phyloP scores from a whole-genome alignment of 148 eudicot species.

The Rhododendron mucronatum region DNA sequence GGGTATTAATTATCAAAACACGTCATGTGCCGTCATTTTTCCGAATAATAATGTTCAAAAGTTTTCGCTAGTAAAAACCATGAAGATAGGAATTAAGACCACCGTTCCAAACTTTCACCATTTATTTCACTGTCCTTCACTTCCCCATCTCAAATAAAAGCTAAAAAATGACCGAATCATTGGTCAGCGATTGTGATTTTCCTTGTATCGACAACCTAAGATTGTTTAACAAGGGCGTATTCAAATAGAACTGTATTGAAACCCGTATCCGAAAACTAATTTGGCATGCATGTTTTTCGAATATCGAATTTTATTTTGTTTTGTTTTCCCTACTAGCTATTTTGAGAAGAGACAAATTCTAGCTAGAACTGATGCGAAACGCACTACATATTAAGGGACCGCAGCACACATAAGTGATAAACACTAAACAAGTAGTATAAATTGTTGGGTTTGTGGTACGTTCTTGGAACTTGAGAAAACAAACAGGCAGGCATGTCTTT shows the following conservation, averaged over 20 bases:
- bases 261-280: too few relatives aligned
- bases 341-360: not conserved
- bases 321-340: not conserved
- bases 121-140: not conserved
- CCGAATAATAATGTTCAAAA: not conserved
- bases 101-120: not conserved
- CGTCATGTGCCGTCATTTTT: too few relatives aligned
- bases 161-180: too few relatives aligned
- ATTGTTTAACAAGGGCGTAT: too few relatives aligned
- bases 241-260: too few relatives aligned
- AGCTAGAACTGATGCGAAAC: not conserved
- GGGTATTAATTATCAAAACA: too few relatives aligned
- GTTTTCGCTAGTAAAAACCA: not conserved
- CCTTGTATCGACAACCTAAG: not conserved
- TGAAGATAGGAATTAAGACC: not conserved
- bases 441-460: not conserved
- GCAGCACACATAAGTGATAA: not conserved
- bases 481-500: constrained; percentile 19
- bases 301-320: not conserved
- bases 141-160: not conserved
- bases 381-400: not conserved
- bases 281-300: not conserved
- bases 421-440: not conserved
- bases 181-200: too few relatives aligned
- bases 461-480: constrained; percentile 6